phyloP scores from a whole-genome alignment of 176 grass and related monocot species.

The Oryza punctata region DNA sequence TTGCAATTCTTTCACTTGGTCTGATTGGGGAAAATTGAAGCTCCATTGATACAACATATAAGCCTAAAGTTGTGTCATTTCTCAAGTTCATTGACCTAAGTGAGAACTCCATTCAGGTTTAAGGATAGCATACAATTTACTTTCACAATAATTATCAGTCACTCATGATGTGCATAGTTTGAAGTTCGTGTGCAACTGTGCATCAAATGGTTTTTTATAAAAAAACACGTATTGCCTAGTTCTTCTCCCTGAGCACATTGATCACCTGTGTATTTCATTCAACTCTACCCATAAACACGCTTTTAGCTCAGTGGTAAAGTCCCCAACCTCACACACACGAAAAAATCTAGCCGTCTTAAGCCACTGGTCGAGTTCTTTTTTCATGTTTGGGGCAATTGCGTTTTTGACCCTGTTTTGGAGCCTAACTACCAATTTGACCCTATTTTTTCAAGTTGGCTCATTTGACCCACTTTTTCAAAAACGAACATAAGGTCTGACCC shows the following conservation, averaged over 20 bases:
- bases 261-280: not conserved
- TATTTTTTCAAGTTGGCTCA: no score
- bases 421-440: no score
- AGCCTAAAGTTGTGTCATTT: not conserved
- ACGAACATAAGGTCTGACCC: no score
- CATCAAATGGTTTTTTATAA: constrained; percentile 6
- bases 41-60: not conserved
- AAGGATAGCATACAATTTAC: constrained; percentile 1
- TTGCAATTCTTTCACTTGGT: constrained; percentile 18
- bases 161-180: constrained; percentile 10
- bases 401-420: no score
- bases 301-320: no score
- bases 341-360: no score
- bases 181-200: constrained; percentile 5
- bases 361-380: no score
- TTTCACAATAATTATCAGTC: constrained; percentile 10
- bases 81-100: constrained; percentile 13
- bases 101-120: not conserved
- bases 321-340: no score
- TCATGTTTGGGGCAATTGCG: no score
- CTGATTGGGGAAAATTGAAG: not conserved
- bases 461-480: no score
- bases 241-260: not conserved
- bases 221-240: not conserved
- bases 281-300: not conserved